Evolutionary conservation across 257 asterid species (phyloP), one percentile per base, ranked within the genome.

Genomic region (Ophiorrhiza pumila): DNA sequence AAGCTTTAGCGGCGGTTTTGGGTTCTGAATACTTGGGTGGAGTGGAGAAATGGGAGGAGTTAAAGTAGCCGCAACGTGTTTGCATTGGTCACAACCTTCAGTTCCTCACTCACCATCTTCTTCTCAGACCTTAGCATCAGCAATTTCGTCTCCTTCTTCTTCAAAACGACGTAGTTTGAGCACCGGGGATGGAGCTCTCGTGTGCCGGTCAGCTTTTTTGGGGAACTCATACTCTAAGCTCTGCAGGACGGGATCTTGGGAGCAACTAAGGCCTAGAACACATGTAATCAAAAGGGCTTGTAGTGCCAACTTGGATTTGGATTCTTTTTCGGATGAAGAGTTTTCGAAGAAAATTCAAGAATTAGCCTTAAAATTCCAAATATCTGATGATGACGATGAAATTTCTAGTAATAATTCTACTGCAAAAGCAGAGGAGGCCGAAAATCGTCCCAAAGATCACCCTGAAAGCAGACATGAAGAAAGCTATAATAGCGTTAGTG

Each of bases 271-370:
- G 62, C 74, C 81, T 25, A 76, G 83, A 14, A 64, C 71, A 8
- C 74, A 81, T 29, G 65, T 69, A 37, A 68, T 87, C 64, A 70
- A 82, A 58, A 73, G 89, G 39, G 88, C 89, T 22, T 71, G 81
- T n/a, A 76, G 90, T 31, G 86, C 86, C 41, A 84, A 87, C 81
- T 75, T 86, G 68, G 89, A 84, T 81, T 75, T 86, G 68, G 89
- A 84, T 73, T 85, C 99, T 0, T 91, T 88, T 53, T 90, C 96
- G 0, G 98, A 94, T 42, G 98, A 94, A 25, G 99, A 90, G 45
- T 90, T 91, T 71, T 86, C 94, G 34, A 88, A 75, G 69, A 68
- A 83, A 47, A 85, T 90, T 76, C 81, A 85, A 47, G 95, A 89
- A 23, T 58, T 82, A 74, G 82, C 89, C 0, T 69, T 64, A 9